Base-by-base conservation (phyloP, 1,284 basidiomycete genomes). In the Volvariella surrecta region DNA sequence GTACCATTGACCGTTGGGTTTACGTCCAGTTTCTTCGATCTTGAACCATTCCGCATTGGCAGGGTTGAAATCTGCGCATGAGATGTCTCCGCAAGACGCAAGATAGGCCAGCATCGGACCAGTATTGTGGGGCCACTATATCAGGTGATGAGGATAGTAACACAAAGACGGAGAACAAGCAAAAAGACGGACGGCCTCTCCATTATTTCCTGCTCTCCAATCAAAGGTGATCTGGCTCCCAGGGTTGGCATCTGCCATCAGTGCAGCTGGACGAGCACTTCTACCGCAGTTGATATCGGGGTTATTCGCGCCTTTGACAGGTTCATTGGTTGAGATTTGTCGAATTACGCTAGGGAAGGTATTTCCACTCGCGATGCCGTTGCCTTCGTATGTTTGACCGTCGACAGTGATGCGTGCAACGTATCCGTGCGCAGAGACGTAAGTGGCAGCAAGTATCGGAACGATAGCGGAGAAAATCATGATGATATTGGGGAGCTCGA, bases 81-180 rank as follows among this genome's bases (percentile, higher is more conserved):
- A 62, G 0, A 64, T 63, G 18, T 61, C 56, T 1, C 73, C 75
- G 51, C 82, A 86, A 10, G 71, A 66, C 0, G 82, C 72, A 70
- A 88, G 70, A 56, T 88, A 88, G 31, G 77, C 81, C 60, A 86
- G 65, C 54, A 87, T 60, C 1, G 84, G 83, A 3, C 84, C 84
- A 9, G 66, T 77, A 46, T 82, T 68, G 53, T 88, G 84, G 1
- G 78, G 76, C 83, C 82, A 85, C 79, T 84, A 43, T 24, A 18
- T 24, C 34, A 44, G 34, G 18, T 22, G 34, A 16, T 34, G 20
- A 45, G n/a, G 40, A 20, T 19, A 45, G 35, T 21, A 40, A 20
- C 17, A 37, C 46, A 19, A 47, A 20, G 37, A 34, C 31, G 10
- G n/a, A 13, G 31, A 10, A 32, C 38, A 4, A 11, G 47, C 10